Base-by-base conservation (phyloP, 2,329 filamentous ascomycete species). In the Cytospora mali region DNA sequence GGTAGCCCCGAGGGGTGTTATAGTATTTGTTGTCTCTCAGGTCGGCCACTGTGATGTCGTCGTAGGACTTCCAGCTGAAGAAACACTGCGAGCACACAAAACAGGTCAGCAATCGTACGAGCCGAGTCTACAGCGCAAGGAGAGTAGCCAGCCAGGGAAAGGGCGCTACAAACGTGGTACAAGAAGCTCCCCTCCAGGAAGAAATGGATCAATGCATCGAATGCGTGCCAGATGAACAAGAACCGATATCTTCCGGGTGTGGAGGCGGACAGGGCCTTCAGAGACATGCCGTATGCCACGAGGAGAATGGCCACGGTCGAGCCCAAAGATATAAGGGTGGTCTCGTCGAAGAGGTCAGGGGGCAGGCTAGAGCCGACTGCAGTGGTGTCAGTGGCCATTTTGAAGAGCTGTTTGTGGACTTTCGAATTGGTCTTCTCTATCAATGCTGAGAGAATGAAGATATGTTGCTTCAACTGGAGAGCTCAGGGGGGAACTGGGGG, bases 201-300 rank as follows among this genome's bases (percentile, higher is more conserved):
- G 76, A 96, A 87, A 79, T 99, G 95, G 71, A 93, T 94, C 50
- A 97, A 84, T 33, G 92, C 92, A 75, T 97, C 93, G 78, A 96
- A 96, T 42, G 91, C 84, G 79, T 97, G 93, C 94, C 94, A 97
- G 77, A 96, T 85, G 82, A 97, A 97, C 67, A 97, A 87, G 73
- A 91, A 79, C 66, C 93, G 92, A 61, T 83, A 81, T 57, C 87
- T 84, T 42, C 78, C 73, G 1, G 84, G 76, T 13, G 86, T 80
- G 1, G 79, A 71, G 21, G 77, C 72, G 4, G 88, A 74, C 25
- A 85, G 77, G 25, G 77, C 76, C 55, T 66, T 69, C 31, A 77
- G 77, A 11, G 85, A 87, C 25, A 79, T 69, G 27, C 67, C 68
- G 71, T 85, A 84, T 59, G 84, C 83, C 61, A 77, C 71, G 58